These are phyloP conservation scores for Kluyveromyces sp. DNA, from an alignment of 1,139 yeast genomes.

Conservation along the genomic window DNA sequence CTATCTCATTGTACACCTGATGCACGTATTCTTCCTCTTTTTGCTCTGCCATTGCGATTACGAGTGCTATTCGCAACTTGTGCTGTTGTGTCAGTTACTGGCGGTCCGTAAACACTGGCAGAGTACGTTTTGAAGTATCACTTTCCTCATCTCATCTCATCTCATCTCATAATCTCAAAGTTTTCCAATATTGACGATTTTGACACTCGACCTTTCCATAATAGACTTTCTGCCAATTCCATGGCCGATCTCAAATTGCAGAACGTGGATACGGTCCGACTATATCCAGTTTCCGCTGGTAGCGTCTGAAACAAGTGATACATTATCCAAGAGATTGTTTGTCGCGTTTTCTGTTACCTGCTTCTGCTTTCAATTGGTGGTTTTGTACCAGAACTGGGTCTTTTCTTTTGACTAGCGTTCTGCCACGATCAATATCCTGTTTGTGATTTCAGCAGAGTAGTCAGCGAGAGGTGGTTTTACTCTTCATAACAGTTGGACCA, in stretches of 20 bases:
- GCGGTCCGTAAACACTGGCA: background rate
- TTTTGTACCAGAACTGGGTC: background rate
- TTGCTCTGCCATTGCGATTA: conserved; percentile 37
- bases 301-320: too few species aligned
- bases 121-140: too few species aligned
- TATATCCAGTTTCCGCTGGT: too few species aligned
- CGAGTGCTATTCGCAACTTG: background rate
- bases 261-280: too few species aligned
- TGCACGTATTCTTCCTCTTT: conserved; percentile 82
- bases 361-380: background rate
- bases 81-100: too few species aligned
- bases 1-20: conserved; percentile 84
- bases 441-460: too few species aligned
- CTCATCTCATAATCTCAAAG: conserved; percentile 7
- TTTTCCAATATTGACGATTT: conserved; percentile 2
- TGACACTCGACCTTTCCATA: background rate
- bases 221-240: background rate
- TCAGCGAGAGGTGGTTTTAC: background rate
- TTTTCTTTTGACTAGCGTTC: background rate
- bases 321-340: background rate
- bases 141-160: conserved; percentile 14
- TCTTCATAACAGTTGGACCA: background rate
- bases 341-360: background rate
- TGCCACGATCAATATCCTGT: too few species aligned
- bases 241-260: too few species aligned